Base-by-base conservation (phyloP, 306 rosid species). In the Cicer bijugum region DNA sequence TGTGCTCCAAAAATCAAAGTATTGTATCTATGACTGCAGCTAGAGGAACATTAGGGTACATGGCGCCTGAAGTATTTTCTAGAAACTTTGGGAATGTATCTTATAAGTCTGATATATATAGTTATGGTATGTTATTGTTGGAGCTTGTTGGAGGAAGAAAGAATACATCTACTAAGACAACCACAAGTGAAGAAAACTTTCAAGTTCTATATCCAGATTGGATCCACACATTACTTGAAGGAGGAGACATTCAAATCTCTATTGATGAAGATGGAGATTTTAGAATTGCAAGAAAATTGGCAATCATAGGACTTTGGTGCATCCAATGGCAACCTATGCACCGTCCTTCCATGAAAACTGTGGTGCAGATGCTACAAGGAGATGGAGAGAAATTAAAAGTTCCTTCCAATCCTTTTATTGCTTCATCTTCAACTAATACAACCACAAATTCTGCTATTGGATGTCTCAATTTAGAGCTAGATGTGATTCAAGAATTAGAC, bases 81-180 rank as follows among this genome's bases (percentile, higher is more conserved):
- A 23, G 50, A 67, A 67, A 67, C 20, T 67, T 67, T 8, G 72
- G 57, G 0, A 23, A 67, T 12, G 72, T 67, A 11, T 67, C 72
- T 23, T 67, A 67, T 20, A 67, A 67, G 43, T 67, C 72, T 46
- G 72, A 67, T 67, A 67, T 67, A 45, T 67, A 67, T 12, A 67
- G 72, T 12, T 67, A 67, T 0, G 72, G 72, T 1, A 67, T 67
- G 72, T 67, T 67, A 8, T 0, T 67, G 12, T 8, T 67, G 2
- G 72, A 67, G 57, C 46, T 67, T 42, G 57, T 67, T 23, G 72
- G 72, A 10, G 72, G 57, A 67, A 46, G 42, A 46, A 67, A 67
- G 12, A 46, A 46, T 67, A 45, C 33, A 23, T 23, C 33, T 23
- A 23, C 53, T 6, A 20, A 67, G 2, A 20, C 40, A 10, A 3